Percentiles rank a stretch among this genome's conserved stretches.
Evolutionary conservation across 768 basidiomycete genomes (phyloP).

Genomic region (Suillus decipiens): DNA sequence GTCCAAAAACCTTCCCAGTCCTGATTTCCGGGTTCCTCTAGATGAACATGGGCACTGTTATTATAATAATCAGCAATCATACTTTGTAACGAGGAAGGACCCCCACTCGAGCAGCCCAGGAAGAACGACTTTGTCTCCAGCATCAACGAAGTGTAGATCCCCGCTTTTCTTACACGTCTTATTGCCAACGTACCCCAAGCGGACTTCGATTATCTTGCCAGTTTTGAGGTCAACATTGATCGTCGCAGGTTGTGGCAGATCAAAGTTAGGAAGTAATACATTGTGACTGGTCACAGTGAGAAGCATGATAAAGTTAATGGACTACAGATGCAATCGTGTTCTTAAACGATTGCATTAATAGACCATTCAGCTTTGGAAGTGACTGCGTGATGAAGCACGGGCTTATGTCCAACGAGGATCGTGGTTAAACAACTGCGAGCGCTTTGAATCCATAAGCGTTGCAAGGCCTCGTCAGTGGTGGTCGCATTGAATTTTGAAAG

Average conservation of each 20-base stretch:
- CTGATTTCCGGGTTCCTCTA: slow-evolving; percentile 91
- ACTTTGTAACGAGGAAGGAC: neutral
- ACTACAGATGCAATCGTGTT: slow-evolving; percentile 15
- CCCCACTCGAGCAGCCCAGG: slow-evolving; percentile 84
- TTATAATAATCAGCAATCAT: neutral
- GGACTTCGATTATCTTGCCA: slow-evolving; percentile 62
- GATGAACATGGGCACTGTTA: slow-evolving; percentile 82
- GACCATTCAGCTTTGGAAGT: slow-evolving; percentile 1
- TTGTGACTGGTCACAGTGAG: slow-evolving; percentile 54
- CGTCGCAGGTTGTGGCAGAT: slow-evolving; percentile 60
- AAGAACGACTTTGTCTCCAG: slow-evolving; percentile 58
- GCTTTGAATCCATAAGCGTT: neutral
- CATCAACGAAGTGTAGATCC: slow-evolving; percentile 50
- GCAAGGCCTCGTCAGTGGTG: neutral
- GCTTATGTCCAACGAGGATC: neutral
- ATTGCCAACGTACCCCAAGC: slow-evolving; percentile 33
- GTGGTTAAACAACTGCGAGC: neutral
- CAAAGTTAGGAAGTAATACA: slow-evolving; percentile 55
- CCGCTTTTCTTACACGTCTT: slow-evolving; percentile 24
- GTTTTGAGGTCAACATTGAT: slow-evolving; percentile 56
- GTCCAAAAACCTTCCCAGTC: slow-evolving; percentile 95
- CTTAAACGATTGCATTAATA: slow-evolving; percentile 1
- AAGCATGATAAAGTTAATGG: slow-evolving; percentile 11
- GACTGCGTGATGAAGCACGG: neutral
- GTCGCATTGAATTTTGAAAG: neutral